phyloP scores from a whole-genome alignment of 2,329 filamentous ascomycete species.

The Sodiomyces alkalinus region DNA sequence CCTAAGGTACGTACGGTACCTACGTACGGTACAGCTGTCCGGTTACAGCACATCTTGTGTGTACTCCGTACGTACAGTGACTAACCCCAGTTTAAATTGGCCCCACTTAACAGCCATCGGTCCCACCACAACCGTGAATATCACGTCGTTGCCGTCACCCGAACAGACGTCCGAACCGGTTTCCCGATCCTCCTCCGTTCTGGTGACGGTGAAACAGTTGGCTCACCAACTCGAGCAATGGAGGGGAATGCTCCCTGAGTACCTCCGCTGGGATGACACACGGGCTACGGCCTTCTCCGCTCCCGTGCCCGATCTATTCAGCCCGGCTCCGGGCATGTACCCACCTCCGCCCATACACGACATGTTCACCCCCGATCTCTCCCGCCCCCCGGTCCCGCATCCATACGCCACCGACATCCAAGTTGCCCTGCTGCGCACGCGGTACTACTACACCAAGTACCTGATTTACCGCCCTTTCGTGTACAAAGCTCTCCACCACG shows the following conservation, averaged over 20 bases:
- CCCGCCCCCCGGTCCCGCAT: slow-evolving; percentile 26
- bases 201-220: slow-evolving; percentile 31
- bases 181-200: slow-evolving; percentile 7
- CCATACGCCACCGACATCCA: slow-evolving; percentile 39
- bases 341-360: slow-evolving; percentile 15
- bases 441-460: slow-evolving; percentile 44
- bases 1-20: no score
- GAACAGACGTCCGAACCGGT: slow-evolving; percentile 5
- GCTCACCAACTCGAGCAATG: slow-evolving; percentile 39
- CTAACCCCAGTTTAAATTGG: no score
- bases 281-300: slow-evolving; percentile 26
- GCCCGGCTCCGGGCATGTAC: slow-evolving; percentile 9
- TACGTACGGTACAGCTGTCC: no score
- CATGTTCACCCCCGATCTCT: slow-evolving; percentile 32
- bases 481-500: slow-evolving; percentile 43
- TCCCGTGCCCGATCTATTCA: slow-evolving; percentile 7
- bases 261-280: slow-evolving; percentile 42
- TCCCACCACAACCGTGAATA: not conserved
- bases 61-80: no score
- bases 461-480: slow-evolving; percentile 42
- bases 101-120: slow-evolving; percentile 2
- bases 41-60: no score
- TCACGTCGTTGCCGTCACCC: slow-evolving; percentile 3
- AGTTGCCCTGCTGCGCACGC: slow-evolving; percentile 38
- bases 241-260: slow-evolving; percentile 36